Evolutionary conservation across 768 basidiomycete species (phyloP).

Genomic region (Thelephora aurantiotincta): DNA sequence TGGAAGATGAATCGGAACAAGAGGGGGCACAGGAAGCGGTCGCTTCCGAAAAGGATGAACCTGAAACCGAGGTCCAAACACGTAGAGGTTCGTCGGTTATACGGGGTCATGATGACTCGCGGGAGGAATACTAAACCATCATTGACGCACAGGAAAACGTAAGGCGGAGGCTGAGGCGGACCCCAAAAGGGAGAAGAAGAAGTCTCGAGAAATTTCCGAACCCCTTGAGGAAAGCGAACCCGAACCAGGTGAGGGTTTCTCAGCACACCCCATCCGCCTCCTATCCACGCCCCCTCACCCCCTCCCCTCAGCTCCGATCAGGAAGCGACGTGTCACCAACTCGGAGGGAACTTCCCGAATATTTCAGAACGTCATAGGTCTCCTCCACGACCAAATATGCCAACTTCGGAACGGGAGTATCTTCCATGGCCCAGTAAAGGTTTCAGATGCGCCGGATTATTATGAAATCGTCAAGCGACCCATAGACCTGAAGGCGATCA

Average conservation of each 20-base stretch:
- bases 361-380: slow-evolving; percentile 70
- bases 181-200: not conserved
- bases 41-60: not conserved
- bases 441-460: slow-evolving; percentile 82
- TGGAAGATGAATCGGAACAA: not conserved
- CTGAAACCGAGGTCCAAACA: not conserved
- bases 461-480: slow-evolving; percentile 87
- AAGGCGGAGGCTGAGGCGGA: slow-evolving; percentile 32
- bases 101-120: slow-evolving; percentile 1
- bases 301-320: not conserved
- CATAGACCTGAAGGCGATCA: slow-evolving; percentile 92
- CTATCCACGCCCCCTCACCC: not conserved
- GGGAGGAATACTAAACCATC: slow-evolving; percentile 1
- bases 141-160: slow-evolving; percentile 38
- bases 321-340: not conserved
- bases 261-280: not conserved
- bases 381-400: slow-evolving; percentile 72
- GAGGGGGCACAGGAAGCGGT: not conserved
- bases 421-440: slow-evolving; percentile 83
- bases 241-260: slow-evolving; percentile 6
- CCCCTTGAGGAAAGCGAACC: slow-evolving; percentile 52
- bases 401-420: slow-evolving; percentile 82
- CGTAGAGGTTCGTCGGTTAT: not conserved
- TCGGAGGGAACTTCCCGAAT: slow-evolving; percentile 27
- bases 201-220: slow-evolving; percentile 53